These are phyloP conservation scores for Rhynchosporium agropyri DNA, from an alignment of 2,329 filamentous ascomycete species.

Conservation along the genomic window DNA sequence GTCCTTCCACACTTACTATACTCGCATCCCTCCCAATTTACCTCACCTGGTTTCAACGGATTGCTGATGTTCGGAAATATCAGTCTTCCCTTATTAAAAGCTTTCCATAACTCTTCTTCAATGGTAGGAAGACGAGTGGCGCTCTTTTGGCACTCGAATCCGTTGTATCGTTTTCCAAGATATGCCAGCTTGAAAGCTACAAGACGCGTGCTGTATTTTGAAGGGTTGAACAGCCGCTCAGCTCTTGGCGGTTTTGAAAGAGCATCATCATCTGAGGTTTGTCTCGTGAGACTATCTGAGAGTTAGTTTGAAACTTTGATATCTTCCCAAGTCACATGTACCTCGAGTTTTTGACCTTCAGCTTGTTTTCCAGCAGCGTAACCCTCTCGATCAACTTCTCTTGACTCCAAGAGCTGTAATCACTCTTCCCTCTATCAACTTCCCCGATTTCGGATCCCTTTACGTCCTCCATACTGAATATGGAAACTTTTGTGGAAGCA, in stretches of 20 bases:
- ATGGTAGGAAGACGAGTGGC: slow-evolving; percentile 74
- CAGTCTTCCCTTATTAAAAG: slow-evolving; percentile 76
- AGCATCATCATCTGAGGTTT: slow-evolving; percentile 46
- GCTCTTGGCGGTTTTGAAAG: slow-evolving; percentile 36
- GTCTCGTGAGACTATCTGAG: slow-evolving; percentile 18
- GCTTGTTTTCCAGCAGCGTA: slow-evolving; percentile 65
- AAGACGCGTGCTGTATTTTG: slow-evolving; percentile 78
- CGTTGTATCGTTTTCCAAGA: slow-evolving; percentile 86
- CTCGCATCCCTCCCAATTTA: slow-evolving; percentile 82
- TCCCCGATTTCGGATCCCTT: slow-evolving; percentile 23
- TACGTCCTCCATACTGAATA: slow-evolving; percentile 24
- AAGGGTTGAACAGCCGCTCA: slow-evolving; percentile 63
- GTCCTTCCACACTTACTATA: slow-evolving; percentile 96
- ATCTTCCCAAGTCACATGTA: slow-evolving; percentile 14
- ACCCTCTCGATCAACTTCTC: slow-evolving; percentile 70
- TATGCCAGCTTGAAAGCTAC: slow-evolving; percentile 95
- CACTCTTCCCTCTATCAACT: slow-evolving; percentile 36
- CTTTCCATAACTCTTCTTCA: slow-evolving; percentile 93
- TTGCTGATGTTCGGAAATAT: slow-evolving; percentile 65
- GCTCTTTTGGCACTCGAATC: slow-evolving; percentile 82
- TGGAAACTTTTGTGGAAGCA: slow-evolving; percentile 13
- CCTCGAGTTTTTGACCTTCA: slow-evolving; percentile 53
- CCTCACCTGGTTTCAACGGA: slow-evolving; percentile 51
- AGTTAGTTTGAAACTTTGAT: slow-evolving; percentile 1
- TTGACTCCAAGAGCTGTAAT: slow-evolving; percentile 70